A percentile compares a stretch with the other conserved stretches of the same genome.
These are phyloP conservation scores for Turnera subulata DNA, from an alignment of 345 rosid species.

Conservation along the genomic window DNA sequence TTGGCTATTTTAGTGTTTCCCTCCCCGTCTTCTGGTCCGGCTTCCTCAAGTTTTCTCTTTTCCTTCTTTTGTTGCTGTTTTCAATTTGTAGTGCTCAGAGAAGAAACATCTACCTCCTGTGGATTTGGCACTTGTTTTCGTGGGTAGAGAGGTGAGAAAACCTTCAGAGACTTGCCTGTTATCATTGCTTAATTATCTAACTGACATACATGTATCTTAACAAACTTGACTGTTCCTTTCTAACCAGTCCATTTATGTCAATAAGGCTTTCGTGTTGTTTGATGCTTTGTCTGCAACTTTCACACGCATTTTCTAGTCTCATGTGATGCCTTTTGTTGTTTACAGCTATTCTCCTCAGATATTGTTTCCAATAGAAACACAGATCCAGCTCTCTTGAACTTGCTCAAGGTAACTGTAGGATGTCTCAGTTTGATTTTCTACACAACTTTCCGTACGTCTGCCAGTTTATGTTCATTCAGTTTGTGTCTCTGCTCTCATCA, in stretches of 20 bases:
- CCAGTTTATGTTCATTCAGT: conserved; percentile 11
- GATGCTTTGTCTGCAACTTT: not conserved
- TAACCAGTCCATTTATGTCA: not conserved
- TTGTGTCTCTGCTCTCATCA: conserved; percentile 29
- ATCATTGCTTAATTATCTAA: not conserved
- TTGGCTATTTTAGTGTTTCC: not conserved
- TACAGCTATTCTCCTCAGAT: conserved; percentile 69
- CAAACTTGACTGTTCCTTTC: not conserved
- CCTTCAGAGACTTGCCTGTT: not conserved
- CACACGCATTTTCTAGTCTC: not conserved
- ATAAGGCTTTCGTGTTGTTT: not conserved
- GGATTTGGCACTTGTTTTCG: conserved; percentile 79
- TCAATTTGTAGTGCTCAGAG: conserved; percentile 48
- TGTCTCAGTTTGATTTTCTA: not conserved
- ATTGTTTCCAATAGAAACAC: conserved; percentile 48
- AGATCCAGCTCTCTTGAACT: conserved; percentile 53
- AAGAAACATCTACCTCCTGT: conserved; percentile 47
- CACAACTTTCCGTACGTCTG: not conserved
- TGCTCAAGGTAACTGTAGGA: conserved; percentile 53
- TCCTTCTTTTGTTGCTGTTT: not conserved
- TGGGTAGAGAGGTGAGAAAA: conserved; percentile 78
- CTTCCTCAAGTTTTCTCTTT: not conserved
- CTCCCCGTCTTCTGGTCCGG: not conserved
- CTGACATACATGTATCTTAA: not conserved
- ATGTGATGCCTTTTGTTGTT: conserved; percentile 12